Evolutionary conservation across 1,284 basidiomycete species (phyloP), one percentile per base, ranked within the genome.

Genomic region (Pseudozyma hubeiensis): DNA sequence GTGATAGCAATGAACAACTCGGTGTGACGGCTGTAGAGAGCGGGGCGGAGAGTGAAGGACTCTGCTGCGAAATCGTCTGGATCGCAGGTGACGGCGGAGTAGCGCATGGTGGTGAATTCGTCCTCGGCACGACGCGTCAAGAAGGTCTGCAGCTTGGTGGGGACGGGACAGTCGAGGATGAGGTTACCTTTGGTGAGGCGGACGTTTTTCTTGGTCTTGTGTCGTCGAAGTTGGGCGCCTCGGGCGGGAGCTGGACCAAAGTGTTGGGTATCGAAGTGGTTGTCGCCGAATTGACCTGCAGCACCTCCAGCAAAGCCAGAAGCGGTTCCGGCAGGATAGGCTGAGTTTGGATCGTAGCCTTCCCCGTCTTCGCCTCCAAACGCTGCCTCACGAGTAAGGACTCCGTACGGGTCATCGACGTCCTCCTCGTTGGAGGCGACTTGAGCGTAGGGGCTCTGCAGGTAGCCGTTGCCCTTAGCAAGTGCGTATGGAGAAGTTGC

Each of bases 1-100:
- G 96, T 98, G 81, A 98, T 92, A 68, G 71, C 77, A 47, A 83
- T 83, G 86, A 97, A 93, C 49, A 99, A 85, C 72, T 99, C 97
- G 1, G 94, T 99, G 68, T 91, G 89, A 44, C 95, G 88, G 3
- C 90, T 89, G 77, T 87, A 89, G 78, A 91, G 88, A 77, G 92
- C 92, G 81, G 97, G 95, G 45, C 96, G 88, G 34, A 99, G 87
- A 58, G 91, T 91, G 81, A 93, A 94, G 7, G 91, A 90, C 44
- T 90, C 90, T 67, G 88, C 88, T 80, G 93, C 90, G 81, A 98
- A 97, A 41, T 94, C 91, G 82, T 99, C 93, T 0, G 97, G 94
- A 33, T 79, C 77, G 53, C 80, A 79, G 7, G 81, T 82, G 16
- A 81, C 79, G 16, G 83, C 83, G 1, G 81, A 81, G 48, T 83